phyloP scores from a whole-genome alignment of 2,329 filamentous ascomycete genomes.

The Colletotrichum euphorbiae region DNA sequence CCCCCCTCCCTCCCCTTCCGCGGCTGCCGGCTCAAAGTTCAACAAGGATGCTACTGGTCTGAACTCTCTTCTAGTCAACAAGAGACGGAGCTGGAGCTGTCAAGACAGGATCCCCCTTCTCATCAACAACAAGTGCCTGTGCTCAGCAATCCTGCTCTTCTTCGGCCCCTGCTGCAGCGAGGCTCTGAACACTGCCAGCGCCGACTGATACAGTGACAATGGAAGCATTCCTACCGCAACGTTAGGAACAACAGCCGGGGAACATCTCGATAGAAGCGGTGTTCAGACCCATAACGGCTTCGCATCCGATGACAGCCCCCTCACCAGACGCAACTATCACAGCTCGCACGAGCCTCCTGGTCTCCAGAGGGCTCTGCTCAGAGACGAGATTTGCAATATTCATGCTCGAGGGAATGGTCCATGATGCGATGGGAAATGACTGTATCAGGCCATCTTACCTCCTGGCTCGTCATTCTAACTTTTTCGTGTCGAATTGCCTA shows the following conservation, averaged over 20 bases:
- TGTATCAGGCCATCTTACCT: slow-evolving; percentile 19
- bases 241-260: slow-evolving; percentile 7
- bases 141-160: slow-evolving; percentile 1
- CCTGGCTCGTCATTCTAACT: slow-evolving; percentile 15
- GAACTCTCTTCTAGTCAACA: slow-evolving; percentile 5
- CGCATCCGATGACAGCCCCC: neutral
- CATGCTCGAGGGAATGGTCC: slow-evolving; percentile 1
- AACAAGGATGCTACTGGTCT: slow-evolving; percentile 22
- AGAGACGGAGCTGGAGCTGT: slow-evolving; percentile 11
- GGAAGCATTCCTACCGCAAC: neutral
- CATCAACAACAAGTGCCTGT: neutral
- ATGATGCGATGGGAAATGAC: neutral
- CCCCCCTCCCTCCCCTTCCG: no score
- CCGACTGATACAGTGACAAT: slow-evolving; percentile 7
- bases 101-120: slow-evolving; percentile 5
- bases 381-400: slow-evolving; percentile 25
- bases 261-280: neutral
- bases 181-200: neutral
- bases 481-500: slow-evolving; percentile 6
- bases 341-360: neutral
- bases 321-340: neutral
- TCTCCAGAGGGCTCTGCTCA: neutral
- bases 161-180: slow-evolving; percentile 8
- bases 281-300: slow-evolving; percentile 7
- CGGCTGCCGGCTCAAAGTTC: neutral